A percentile compares a stretch with the other conserved stretches of the same genome.
Evolutionary conservation across 331 rosid genomes (phyloP).

Genomic region (Dryas integrifolia): DNA sequence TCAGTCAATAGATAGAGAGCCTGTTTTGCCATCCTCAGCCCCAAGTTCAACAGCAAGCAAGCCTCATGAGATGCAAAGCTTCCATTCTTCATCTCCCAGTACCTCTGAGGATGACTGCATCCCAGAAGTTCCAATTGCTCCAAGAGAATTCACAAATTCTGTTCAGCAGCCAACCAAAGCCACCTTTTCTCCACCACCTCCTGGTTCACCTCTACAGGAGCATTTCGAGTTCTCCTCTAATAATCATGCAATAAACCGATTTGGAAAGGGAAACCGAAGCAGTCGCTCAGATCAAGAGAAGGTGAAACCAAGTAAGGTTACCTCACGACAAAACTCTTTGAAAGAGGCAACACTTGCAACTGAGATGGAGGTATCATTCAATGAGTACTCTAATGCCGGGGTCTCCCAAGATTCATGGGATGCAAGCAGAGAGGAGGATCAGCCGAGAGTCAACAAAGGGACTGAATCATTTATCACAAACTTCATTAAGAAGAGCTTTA

Average conservation of each 20-base stretch:
- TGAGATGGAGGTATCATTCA: conserved; percentile 80
- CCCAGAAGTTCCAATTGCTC: conserved; percentile 45
- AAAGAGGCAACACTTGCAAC: conserved; percentile 74
- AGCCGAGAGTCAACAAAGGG: conserved; percentile 54
- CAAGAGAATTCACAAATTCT: conserved; percentile 42
- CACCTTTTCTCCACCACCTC: conserved; percentile 53
- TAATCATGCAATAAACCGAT: conserved; percentile 52
- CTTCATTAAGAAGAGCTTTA: conserved; percentile 81
- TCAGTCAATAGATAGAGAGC: conserved; percentile 73
- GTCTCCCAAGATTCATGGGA: conserved; percentile 74
- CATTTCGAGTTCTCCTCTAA: conserved; percentile 60
- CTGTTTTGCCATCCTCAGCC: conserved; percentile 41
- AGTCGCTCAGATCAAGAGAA: conserved; percentile 75
- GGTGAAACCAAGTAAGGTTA: conserved; percentile 55
- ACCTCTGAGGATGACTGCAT: conserved; percentile 74
- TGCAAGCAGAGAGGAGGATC: conserved; percentile 61
- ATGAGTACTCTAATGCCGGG: conserved; percentile 68
- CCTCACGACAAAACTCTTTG: conserved; percentile 69
- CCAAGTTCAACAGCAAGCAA: conserved; percentile 47
- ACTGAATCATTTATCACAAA: conserved; percentile 70
- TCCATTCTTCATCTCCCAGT: conserved; percentile 67
- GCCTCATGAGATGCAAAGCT: conserved; percentile 62
- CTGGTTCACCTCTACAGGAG: conserved; percentile 77
- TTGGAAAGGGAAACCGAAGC: conserved; percentile 74
- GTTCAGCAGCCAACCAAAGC: conserved; percentile 42